Evolutionary conservation across 192 early-diverging fungal species (phyloP), one percentile per base, ranked within the genome.

Genomic region (Gryganskiella cystojenkinii): DNA sequence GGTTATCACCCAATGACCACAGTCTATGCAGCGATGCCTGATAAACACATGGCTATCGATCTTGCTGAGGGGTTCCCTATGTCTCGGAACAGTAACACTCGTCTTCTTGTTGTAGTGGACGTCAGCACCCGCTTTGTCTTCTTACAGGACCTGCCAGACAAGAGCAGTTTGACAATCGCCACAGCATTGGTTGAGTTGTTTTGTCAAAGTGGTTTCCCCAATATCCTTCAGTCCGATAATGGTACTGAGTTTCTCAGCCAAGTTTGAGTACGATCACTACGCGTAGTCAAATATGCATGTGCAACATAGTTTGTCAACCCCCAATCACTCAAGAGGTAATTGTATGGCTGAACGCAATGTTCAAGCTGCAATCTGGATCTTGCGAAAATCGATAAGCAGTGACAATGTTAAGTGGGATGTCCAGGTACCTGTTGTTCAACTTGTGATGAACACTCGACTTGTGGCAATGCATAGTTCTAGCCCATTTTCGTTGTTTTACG

Each of bases 311-410:
- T 47, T 79, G 1, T 56, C 60, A 17, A 79, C 83, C 15, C 68
- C 70, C 2, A 83, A 83, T 60, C 75, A 84, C 34, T 83, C 83
- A 20, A 25, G 78, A 45, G 81, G 51, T 11, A 88, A 88, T 58
- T 83, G 83, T 2, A 57, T 57, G 20, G 85, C 81, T 19, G 83
- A 88, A 76, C 14, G 79, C 7, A n/a, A 22, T 2, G 78, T 84
- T n/a, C 20, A 60, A 6, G 64, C 55, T 19, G 57, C 56, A 2
- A 62, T 58, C 34, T 20, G 52, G 25, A n/a, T 63, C 3, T n/a
- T 85, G 25, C 5, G 42, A 0, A 83, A 84, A 74, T 14, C 55
- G 19, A 45, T 82, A 3, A 25, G 37, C 33, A 42, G 63, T n/a
- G 42, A 31, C 6, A 17, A 34, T 11, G 8, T 19, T 15, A 28